Evolutionary conservation across 257 asterid species (phyloP).

Genomic region (Solanum appendiculatum): DNA sequence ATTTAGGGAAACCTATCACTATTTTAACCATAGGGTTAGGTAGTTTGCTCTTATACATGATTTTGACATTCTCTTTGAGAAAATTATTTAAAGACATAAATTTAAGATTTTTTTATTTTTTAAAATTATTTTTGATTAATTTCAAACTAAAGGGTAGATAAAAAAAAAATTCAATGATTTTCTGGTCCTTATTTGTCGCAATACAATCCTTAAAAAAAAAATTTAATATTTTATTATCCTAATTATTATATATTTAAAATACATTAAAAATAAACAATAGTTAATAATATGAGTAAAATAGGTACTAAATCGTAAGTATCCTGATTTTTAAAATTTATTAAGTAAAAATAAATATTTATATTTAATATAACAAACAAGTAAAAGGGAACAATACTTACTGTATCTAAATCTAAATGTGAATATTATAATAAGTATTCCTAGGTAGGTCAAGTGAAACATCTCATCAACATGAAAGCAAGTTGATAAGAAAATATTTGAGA

Average conservation of each 20-base stretch:
- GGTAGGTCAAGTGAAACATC: background rate
- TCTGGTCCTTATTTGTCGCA: no score
- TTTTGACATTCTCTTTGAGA: background rate
- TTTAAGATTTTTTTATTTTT: no score
- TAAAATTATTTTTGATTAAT: no score
- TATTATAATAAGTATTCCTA: background rate
- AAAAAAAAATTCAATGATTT: no score
- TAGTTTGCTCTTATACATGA: background rate
- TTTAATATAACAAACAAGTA: background rate
- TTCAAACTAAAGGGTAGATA: background rate
- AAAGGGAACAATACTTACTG: background rate
- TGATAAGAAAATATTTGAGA: background rate
- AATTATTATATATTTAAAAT: background rate
- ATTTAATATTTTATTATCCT: no score
- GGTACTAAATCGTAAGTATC: no score
- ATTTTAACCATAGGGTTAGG: background rate
- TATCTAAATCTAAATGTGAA: background rate
- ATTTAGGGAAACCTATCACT: background rate
- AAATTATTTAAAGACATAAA: no score
- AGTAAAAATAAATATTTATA: background rate
- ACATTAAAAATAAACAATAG: background rate
- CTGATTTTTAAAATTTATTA: background rate
- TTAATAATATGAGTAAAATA: background rate
- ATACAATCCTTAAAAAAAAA: background rate
- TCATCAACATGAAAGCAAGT: background rate